Conservation (phyloP, 2,329 filamentous ascomycete species). For the Curvularia verruculosa region DNA sequence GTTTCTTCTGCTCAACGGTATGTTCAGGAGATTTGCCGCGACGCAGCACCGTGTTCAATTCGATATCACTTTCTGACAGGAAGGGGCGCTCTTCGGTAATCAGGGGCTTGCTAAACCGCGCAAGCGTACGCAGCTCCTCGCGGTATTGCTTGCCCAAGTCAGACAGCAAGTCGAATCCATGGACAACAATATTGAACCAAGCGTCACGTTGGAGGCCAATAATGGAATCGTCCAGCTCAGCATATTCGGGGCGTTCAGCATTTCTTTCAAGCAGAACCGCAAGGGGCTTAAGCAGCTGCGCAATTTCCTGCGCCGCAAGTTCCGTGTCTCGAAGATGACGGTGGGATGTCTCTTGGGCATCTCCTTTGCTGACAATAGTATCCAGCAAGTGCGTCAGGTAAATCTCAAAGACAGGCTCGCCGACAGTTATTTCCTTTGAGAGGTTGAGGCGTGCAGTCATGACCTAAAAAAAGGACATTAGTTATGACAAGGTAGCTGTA, state of each 20-base stretch:
- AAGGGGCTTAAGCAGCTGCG: constrained; percentile 84
- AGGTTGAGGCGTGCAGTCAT: constrained; percentile 80
- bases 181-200: constrained; percentile 97
- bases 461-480: constrained; percentile 58
- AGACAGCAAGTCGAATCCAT: constrained; percentile 82
- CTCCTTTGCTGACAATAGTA: constrained; percentile 86
- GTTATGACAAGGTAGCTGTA: not conserved
- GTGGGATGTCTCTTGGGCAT: constrained; percentile 73
- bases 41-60: constrained; percentile 90
- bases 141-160: constrained; percentile 74
- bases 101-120: constrained; percentile 83
- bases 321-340: constrained; percentile 79
- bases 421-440: constrained; percentile 69
- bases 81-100: constrained; percentile 89
- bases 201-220: constrained; percentile 81
- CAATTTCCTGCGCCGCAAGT: constrained; percentile 84
- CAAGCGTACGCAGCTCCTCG: constrained; percentile 81
- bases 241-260: constrained; percentile 64
- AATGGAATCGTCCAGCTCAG: constrained; percentile 55
- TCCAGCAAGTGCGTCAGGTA: constrained; percentile 86
- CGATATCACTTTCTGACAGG: constrained; percentile 92
- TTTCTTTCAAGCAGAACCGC: constrained; percentile 75
- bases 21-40: constrained; percentile 83
- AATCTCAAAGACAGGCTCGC: constrained; percentile 78
- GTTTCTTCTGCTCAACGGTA: constrained; percentile 79